Percentiles rank a stretch among this genome's conserved stretches.
These are phyloP conservation scores for Saturnispora zaruensis DNA, from an alignment of 805 yeast species.

Conservation along the genomic window DNA sequence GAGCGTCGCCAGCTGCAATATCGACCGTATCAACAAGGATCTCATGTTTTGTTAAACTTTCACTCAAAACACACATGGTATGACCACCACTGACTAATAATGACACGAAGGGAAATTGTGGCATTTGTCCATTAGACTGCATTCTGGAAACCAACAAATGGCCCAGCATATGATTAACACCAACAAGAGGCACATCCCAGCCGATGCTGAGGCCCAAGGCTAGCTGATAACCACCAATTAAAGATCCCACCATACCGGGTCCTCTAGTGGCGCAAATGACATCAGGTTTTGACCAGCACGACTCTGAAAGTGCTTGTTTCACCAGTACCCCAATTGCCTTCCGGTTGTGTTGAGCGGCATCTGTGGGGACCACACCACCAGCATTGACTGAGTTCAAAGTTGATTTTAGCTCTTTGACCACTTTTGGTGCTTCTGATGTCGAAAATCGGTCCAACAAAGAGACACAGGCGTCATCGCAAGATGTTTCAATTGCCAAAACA, in stretches of 20 bases:
- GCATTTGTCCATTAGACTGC: slow-evolving; percentile 33
- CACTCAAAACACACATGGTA: slow-evolving; percentile 72
- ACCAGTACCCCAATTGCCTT: slow-evolving; percentile 44
- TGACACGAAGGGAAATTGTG: slow-evolving; percentile 62
- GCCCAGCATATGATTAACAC: slow-evolving; percentile 95
- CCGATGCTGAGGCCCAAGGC: slow-evolving; percentile 82
- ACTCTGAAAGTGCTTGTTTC: slow-evolving; percentile 32
- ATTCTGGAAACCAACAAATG: slow-evolving; percentile 67
- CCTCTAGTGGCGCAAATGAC: slow-evolving; percentile 87
- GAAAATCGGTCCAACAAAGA: slow-evolving; percentile 53
- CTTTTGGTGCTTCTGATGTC: slow-evolving; percentile 32
- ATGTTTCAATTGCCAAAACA: slow-evolving; percentile 82
- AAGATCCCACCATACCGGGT: slow-evolving; percentile 92
- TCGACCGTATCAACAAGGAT: slow-evolving; percentile 70
- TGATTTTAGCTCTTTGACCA: slow-evolving; percentile 50
- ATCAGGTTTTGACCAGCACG: slow-evolving; percentile 44
- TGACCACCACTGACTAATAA: slow-evolving; percentile 90
- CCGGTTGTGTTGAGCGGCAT: slow-evolving; percentile 77
- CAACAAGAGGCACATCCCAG: slow-evolving; percentile 68
- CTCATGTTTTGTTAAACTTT: slow-evolving; percentile 54
- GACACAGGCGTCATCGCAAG: slow-evolving; percentile 94
- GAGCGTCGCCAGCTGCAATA: slow-evolving; percentile 87
- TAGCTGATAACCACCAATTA: slow-evolving; percentile 71
- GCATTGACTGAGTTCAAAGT: slow-evolving; percentile 56
- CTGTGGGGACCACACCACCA: slow-evolving; percentile 87